Evolutionary conservation across 139 green algal species (phyloP).

Genomic region (Astrephomene gubernaculifera): DNA sequence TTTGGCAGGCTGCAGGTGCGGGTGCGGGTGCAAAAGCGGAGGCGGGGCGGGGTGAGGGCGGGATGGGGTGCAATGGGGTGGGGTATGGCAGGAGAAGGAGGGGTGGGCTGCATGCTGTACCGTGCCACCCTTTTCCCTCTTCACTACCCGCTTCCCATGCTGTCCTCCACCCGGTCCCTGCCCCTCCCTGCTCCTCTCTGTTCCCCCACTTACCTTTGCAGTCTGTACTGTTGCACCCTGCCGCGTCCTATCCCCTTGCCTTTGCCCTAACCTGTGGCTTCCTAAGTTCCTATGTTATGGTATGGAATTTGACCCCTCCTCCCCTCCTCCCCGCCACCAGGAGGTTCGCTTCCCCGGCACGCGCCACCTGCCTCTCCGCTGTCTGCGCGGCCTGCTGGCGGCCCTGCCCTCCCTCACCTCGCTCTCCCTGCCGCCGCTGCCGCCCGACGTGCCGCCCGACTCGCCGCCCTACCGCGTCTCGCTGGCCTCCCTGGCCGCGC

Average conservation of each 20-base stretch:
- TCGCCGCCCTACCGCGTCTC: not conserved
- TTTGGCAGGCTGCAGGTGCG: constrained; percentile 18
- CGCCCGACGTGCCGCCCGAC: not conserved
- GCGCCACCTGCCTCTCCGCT: not conserved
- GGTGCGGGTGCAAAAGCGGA: too few species aligned
- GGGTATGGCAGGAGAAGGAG: too few species aligned
- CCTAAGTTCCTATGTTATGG: not conserved
- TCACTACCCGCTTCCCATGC: too few species aligned
- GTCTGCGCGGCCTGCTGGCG: constrained; percentile 3
- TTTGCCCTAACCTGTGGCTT: not conserved
- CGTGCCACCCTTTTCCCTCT: too few species aligned
- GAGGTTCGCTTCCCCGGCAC: constrained; percentile 38
- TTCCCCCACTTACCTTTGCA: not conserved
- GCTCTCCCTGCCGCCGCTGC: constrained; percentile 25
- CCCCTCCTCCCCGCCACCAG: not conserved
- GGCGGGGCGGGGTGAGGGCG: too few species aligned
- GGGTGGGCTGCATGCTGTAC: too few species aligned
- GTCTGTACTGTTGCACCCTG: too few species aligned
- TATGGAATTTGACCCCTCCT: not conserved
- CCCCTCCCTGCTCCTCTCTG: not conserved
- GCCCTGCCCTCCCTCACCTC: not conserved
- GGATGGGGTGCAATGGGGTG: too few species aligned
- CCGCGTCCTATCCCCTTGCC: not conserved
- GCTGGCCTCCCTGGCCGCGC: not conserved
- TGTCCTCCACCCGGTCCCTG: not conserved